Evolutionary conservation across 73 alveolate genomes (phyloP).

Genomic region (Uronychia binucleata): DNA sequence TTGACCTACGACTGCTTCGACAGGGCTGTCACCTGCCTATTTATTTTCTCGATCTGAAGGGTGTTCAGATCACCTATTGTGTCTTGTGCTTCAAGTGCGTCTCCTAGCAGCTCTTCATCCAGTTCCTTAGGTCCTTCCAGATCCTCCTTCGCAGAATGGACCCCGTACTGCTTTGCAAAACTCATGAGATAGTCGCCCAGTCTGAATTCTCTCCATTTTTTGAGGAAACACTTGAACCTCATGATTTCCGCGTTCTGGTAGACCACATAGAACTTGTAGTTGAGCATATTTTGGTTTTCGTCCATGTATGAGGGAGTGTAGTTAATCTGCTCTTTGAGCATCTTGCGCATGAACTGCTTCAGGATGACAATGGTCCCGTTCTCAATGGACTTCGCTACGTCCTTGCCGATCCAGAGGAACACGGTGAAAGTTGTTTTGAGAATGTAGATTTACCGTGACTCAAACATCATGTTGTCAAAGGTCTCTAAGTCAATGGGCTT

Average conservation of each 20-base stretch:
- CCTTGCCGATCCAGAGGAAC: conserved; percentile 43
- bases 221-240: conserved; percentile 32
- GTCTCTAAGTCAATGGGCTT: conserved; percentile 11
- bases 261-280: conserved; percentile 15
- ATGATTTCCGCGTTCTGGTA: conserved; percentile 25
- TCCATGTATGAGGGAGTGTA: conserved; percentile 56
- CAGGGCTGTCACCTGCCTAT: neutral
- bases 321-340: conserved; percentile 14
- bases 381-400: neutral
- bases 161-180: neutral
- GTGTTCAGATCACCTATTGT: conserved; percentile 1
- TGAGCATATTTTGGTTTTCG: conserved; percentile 1
- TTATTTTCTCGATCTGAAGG: neutral
- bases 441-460: conserved; percentile 11
- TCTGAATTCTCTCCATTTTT: conserved; percentile 30
- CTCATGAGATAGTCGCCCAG: conserved; percentile 15
- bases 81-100: conserved; percentile 21
- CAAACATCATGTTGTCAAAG: conserved; percentile 34
- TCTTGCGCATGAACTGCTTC: conserved; percentile 28
- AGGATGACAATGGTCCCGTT: conserved; percentile 25
- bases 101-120: conserved; percentile 15
- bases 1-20: neutral
- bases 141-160: neutral
- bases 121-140: neutral
- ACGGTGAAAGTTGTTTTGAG: conserved; percentile 16